Percentiles rank a stretch among this genome's conserved stretches.
These are phyloP conservation scores for Pontederia crassipes DNA, from an alignment of 176 grass and related monocot genomes.

Conservation along the genomic window DNA sequence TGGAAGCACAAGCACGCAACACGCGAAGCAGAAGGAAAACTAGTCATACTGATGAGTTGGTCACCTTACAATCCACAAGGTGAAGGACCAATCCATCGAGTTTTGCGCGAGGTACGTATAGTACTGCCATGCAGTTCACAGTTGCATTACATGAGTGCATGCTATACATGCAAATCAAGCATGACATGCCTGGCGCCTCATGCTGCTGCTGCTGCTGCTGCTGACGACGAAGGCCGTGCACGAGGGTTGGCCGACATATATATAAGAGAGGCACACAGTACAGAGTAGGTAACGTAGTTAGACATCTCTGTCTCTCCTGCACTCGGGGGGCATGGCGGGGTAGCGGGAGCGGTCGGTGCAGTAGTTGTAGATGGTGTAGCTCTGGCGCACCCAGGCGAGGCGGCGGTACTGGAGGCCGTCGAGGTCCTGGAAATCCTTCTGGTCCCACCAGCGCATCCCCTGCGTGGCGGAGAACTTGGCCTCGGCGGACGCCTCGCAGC, in stretches of 20 bases:
- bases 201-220: no score
- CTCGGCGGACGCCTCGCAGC: conserved; percentile 3
- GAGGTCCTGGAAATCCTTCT: conserved; percentile 8
- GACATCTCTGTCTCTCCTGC: background rate
- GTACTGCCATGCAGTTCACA: no score
- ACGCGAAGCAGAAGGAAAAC: no score
- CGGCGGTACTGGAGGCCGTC: conserved; percentile 8
- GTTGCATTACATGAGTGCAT: no score
- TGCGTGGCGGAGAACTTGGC: conserved; percentile 7
- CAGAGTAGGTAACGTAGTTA: background rate
- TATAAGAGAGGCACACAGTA: background rate
- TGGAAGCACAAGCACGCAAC: background rate
- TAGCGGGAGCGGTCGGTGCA: conserved; percentile 4
- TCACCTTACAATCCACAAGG: no score
- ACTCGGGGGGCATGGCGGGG: conserved; percentile 3
- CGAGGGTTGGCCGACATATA: background rate
- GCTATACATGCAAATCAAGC: no score
- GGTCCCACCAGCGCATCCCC: conserved; percentile 8
- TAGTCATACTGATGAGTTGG: no score
- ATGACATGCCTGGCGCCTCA: no score
- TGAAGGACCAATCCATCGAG: no score
- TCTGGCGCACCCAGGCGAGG: conserved; percentile 8
- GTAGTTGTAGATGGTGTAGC: conserved; percentile 10
- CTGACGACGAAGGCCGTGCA: no score
- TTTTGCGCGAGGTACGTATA: no score